A percentile compares a stretch with the other conserved stretches of the same genome.
Evolutionary conservation across 2,329 filamentous ascomycete species (phyloP).

Genomic region (Fusarium domesticum): DNA sequence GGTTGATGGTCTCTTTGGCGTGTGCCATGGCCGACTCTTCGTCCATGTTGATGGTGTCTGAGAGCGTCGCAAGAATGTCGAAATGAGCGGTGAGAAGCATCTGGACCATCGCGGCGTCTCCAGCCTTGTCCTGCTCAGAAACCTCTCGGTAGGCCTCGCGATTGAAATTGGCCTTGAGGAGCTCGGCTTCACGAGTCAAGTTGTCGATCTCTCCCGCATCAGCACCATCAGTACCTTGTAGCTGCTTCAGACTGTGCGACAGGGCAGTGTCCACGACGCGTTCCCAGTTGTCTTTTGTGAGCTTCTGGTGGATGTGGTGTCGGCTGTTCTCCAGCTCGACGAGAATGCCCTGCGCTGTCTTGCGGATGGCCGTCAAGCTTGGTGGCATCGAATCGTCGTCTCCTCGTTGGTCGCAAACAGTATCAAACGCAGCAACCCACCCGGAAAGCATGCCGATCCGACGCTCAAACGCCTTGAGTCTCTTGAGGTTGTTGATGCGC

Average conservation of each 20-base stretch:
- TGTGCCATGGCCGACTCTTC: conserved; percentile 79
- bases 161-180: conserved; percentile 79
- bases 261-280: conserved; percentile 82
- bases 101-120: conserved; percentile 76
- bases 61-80: conserved; percentile 80
- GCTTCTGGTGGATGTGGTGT: conserved; percentile 82
- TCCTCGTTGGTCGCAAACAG: conserved; percentile 64
- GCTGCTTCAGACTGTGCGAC: conserved; percentile 76
- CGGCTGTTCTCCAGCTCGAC: conserved; percentile 86
- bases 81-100: conserved; percentile 86
- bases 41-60: conserved; percentile 76
- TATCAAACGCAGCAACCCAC: conserved; percentile 91
- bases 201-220: conserved; percentile 65
- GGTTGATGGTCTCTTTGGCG: conserved; percentile 72
- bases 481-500: conserved; percentile 75
- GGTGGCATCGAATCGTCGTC: conserved; percentile 58
- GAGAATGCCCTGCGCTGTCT: conserved; percentile 83
- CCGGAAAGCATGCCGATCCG: conserved; percentile 82
- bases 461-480: conserved; percentile 76
- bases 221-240: conserved; percentile 53
- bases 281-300: conserved; percentile 83
- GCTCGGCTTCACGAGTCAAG: conserved; percentile 76
- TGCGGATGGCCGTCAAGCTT: conserved; percentile 72
- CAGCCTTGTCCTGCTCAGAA: conserved; percentile 77
- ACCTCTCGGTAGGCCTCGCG: conserved; percentile 75